Conservation (phyloP, 2,329 filamentous ascomycete species). For the Chaetomium olivaceum region DNA sequence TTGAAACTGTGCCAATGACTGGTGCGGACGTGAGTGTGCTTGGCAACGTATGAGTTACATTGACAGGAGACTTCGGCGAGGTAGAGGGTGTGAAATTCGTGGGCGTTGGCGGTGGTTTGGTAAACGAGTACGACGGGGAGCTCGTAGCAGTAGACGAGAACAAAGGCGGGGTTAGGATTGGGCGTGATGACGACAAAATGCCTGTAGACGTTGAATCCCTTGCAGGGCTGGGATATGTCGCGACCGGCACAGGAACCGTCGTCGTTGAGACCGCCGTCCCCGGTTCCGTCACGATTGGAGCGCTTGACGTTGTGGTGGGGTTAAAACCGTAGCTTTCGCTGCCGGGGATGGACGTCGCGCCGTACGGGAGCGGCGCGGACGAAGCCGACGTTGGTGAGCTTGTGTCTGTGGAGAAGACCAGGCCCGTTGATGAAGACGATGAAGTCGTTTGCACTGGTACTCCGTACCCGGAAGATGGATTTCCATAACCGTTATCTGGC, state of each 20-base stretch:
- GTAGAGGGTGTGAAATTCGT: not conserved
- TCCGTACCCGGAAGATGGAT: conserved; percentile 14
- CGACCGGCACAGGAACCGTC: not conserved
- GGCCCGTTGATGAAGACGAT: not conserved
- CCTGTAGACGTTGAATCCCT: not conserved
- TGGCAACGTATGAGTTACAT: not conserved
- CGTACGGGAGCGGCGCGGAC: not conserved
- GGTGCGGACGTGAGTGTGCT: not conserved
- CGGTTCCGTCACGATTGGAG: conserved; percentile 1
- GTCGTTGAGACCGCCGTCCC: not conserved
- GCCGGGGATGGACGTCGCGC: not conserved
- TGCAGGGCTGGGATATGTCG: not conserved
- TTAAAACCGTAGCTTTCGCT: not conserved
- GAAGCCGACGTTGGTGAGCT: not conserved
- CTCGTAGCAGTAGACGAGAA: not conserved
- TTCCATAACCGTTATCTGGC: conserved; percentile 18
- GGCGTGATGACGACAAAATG: not conserved
- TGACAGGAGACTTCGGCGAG: not conserved
- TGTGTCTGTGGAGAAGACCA: too few species aligned
- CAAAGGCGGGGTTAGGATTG: not conserved
- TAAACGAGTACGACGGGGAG: not conserved
- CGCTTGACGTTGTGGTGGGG: not conserved
- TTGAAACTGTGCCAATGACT: not conserved
- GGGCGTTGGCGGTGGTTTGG: not conserved
- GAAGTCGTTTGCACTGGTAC: conserved; percentile 4